These are phyloP conservation scores for Phaeotremella fagi DNA, from an alignment of 768 basidiomycete species.

Conservation along the genomic window DNA sequence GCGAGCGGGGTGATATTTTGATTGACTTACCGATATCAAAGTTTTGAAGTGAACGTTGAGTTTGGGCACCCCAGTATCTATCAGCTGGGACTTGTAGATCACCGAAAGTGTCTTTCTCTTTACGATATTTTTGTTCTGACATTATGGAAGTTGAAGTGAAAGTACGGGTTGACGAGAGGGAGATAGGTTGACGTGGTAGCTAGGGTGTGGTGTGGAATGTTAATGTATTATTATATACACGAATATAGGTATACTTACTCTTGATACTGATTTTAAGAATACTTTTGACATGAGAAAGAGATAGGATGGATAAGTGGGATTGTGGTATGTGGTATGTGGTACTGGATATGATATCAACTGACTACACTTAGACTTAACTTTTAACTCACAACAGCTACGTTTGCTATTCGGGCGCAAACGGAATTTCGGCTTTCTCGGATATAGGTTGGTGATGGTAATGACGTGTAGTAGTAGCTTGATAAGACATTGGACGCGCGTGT, in stretches of 20 bases:
- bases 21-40: slow-evolving; percentile 82
- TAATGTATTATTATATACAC: neutral
- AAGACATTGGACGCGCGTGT: neutral
- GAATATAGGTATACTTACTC: slow-evolving; percentile 21
- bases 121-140: slow-evolving; percentile 55
- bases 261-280: slow-evolving; percentile 31
- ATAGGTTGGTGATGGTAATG: neutral
- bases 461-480: neutral
- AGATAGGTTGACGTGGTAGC: slow-evolving; percentile 24
- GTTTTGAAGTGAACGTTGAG: slow-evolving; percentile 93
- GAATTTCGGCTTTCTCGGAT: neutral
- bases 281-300: too few relatives aligned
- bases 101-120: slow-evolving; percentile 92
- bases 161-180: slow-evolving; percentile 10
- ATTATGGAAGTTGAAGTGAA: slow-evolving; percentile 23
- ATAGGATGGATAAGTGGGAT: slow-evolving; percentile 15
- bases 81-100: slow-evolving; percentile 81
- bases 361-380: too few relatives aligned
- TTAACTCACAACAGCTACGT: too few relatives aligned
- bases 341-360: neutral
- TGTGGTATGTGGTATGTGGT: neutral
- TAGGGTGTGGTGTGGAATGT: neutral
- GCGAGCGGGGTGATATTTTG: too few relatives aligned
- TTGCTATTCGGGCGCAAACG: too few relatives aligned
- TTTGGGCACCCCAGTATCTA: slow-evolving; percentile 97